Conservation (phyloP, 2,329 filamentous ascomycete genomes). For the Coleophoma eucalyptorum region DNA sequence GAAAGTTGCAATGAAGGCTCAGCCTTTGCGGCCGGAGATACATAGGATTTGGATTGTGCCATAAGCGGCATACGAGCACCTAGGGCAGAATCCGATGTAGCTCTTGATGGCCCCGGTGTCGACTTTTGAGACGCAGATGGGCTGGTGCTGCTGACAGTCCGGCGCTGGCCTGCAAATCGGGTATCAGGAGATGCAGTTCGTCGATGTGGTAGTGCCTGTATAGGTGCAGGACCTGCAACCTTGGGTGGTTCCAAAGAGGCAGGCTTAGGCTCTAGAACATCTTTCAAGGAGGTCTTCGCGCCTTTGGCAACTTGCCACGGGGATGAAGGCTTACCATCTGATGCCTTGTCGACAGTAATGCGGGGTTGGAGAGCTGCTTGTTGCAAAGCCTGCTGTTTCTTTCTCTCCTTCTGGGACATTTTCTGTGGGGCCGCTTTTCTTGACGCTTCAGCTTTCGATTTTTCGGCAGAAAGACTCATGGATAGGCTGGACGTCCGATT, state of each 20-base stretch:
- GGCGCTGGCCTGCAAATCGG: constrained; percentile 54
- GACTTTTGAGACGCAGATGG: constrained; percentile 9
- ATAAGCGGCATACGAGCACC: constrained; percentile 35
- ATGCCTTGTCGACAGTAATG: constrained; percentile 40
- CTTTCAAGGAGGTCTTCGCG: constrained; percentile 46
- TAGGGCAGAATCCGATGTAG: constrained; percentile 14
- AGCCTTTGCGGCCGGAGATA: constrained; percentile 51
- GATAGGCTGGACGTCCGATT: constrained; percentile 46
- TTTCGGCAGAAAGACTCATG: constrained; percentile 49
- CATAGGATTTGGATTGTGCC: constrained; percentile 60
- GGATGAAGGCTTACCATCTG: constrained; percentile 35
- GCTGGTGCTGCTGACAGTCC: constrained; percentile 11
- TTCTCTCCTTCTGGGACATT: constrained; percentile 88
- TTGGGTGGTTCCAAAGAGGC: constrained; percentile 21
- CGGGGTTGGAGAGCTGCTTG: constrained; percentile 30
- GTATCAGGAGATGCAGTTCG: constrained; percentile 60
- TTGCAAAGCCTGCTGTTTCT: constrained; percentile 57
- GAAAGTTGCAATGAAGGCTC: constrained; percentile 67
- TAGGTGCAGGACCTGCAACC: constrained; percentile 7
- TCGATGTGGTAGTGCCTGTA: constrained; percentile 33
- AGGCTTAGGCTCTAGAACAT: constrained; percentile 36
- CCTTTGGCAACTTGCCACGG: constrained; percentile 63
- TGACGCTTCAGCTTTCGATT: constrained; percentile 24
- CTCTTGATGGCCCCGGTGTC: constrained; percentile 9
- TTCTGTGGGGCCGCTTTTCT: constrained; percentile 46